phyloP scores from a whole-genome alignment of 108 stramenopile species.

The Licmophora abbreviata region DNA sequence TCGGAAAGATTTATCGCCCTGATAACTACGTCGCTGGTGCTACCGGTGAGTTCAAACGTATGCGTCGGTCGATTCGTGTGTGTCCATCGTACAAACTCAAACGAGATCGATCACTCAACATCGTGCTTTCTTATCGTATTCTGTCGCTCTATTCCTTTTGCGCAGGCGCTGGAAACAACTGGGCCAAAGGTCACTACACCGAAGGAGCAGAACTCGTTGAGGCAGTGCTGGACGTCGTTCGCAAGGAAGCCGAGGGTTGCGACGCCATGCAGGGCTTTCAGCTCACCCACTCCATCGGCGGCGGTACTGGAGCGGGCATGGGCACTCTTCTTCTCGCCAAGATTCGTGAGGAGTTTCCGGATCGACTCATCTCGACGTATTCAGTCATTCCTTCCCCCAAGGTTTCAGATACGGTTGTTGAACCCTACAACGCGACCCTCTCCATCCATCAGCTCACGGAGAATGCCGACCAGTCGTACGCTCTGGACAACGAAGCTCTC shows the following conservation, averaged over 20 bases:
- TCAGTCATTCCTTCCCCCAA: slow-evolving; percentile 78
- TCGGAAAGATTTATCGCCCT: slow-evolving; percentile 73
- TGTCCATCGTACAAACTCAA: not conserved
- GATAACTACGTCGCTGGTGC: slow-evolving; percentile 86
- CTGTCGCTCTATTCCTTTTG: too few species aligned
- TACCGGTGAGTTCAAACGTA: slow-evolving; percentile 29
- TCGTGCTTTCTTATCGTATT: slow-evolving; percentile 37
- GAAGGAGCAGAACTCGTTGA: slow-evolving; percentile 84
- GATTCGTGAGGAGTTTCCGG: slow-evolving; percentile 86
- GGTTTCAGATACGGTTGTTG: slow-evolving; percentile 79
- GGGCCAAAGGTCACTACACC: slow-evolving; percentile 90
- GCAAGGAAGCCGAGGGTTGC: slow-evolving; percentile 84
- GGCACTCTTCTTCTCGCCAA: slow-evolving; percentile 79
- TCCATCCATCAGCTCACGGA: slow-evolving; percentile 87
- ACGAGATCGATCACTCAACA: not conserved
- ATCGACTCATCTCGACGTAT: slow-evolving; percentile 86
- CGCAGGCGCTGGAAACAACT: slow-evolving; percentile 81
- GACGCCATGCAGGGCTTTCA: slow-evolving; percentile 85
- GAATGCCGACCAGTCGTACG: slow-evolving; percentile 87
- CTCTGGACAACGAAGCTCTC: slow-evolving; percentile 84
- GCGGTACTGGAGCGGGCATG: slow-evolving; percentile 81
- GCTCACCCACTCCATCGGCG: slow-evolving; percentile 84
- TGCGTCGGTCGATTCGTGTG: not conserved
- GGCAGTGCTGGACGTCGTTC: slow-evolving; percentile 73
- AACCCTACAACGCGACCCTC: slow-evolving; percentile 83